A percentile compares a stretch with the other conserved stretches of the same genome.
These are phyloP conservation scores for Dendrocalamus latiflorus DNA, from an alignment of 202 grass and related monocot species.

Conservation along the genomic window DNA sequence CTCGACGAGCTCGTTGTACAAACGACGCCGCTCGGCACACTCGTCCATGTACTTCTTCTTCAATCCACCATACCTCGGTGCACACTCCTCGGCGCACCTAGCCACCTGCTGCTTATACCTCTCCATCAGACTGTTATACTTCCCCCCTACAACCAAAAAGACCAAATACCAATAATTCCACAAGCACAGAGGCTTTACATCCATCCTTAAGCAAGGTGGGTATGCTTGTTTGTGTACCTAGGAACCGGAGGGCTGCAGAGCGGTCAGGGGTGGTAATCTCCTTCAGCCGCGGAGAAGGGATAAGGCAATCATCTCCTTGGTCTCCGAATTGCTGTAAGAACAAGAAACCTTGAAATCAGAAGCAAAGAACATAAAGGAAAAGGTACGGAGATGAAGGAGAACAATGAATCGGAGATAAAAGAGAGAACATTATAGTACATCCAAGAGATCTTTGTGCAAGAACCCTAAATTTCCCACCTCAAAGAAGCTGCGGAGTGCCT, in stretches of 20 bases:
- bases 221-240: slow-evolving; percentile 39
- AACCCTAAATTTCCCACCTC: slow-evolving; percentile 13
- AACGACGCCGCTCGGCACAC: slow-evolving; percentile 46
- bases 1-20: slow-evolving; percentile 87
- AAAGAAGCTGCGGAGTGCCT: slow-evolving; percentile 22
- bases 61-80: slow-evolving; percentile 44
- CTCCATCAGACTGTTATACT: slow-evolving; percentile 61
- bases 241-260: slow-evolving; percentile 42
- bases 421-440: background rate
- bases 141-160: slow-evolving; percentile 43
- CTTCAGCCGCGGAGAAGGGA: slow-evolving; percentile 57
- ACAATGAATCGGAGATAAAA: too few species aligned
- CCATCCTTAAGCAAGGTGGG: background rate
- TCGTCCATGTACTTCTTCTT: slow-evolving; percentile 69
- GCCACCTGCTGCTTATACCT: slow-evolving; percentile 28
- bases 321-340: slow-evolving; percentile 41
- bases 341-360: background rate
- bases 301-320: slow-evolving; percentile 22
- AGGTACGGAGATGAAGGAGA: too few species aligned
- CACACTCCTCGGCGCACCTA: slow-evolving; percentile 62
- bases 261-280: slow-evolving; percentile 43
- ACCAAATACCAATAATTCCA: background rate
- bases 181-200: background rate
- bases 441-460: background rate
- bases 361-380: background rate